Base-by-base conservation (phyloP, 1,139 yeast species). In the Meyerozyma athensensis region DNA sequence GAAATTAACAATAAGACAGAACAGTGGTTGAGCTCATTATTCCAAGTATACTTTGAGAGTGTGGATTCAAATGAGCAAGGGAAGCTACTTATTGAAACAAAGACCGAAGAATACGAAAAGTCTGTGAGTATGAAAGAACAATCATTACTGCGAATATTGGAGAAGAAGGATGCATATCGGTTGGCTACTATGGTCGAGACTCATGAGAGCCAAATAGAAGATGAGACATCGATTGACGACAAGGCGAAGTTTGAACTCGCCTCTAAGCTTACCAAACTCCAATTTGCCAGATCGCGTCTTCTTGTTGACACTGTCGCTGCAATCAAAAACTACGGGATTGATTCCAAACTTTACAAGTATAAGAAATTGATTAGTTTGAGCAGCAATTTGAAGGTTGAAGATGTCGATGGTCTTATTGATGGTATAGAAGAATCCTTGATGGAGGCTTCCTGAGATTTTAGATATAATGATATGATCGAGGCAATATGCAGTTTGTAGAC, bases 301-400 rank as follows among this genome's bases (percentile, higher is more conserved):
- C 66, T 80, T 31, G 51, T 54, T 24, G 52, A 59, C 19, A 63
- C 77, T 23, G 56, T 68, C 7, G 45, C 57, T 5, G 58, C 65
- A 18, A 59, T 72, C 36, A 65, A 59, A 40, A 48, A 49, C 40
- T 66, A 56, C 48, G 74, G 74, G 4, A 58, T 69, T 39, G 72
- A 67, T 48, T 52, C 54, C 14, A 86, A 84, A 58, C 80, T 89
- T 77, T 77, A 80, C 55, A 84, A 86, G 53, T 90, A 89, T 63
- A 74, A 95, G 47, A 79, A 79, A 52, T 69, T 92, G 46, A 81
- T 92, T 34, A 81, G 96, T 37, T 73, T 81, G 43, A 83, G 94
- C 42, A 87, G 97, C 50, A 95, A 87, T 3, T 72, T 87, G 42
- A 77, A 79, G 40, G 72, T 81, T 22, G 95, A 86, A 42, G 92